A percentile compares a stretch with the other conserved stretches of the same genome.
Conservation (phyloP, 441 rosid genomes). For the Bruguiera hainesii region DNA sequence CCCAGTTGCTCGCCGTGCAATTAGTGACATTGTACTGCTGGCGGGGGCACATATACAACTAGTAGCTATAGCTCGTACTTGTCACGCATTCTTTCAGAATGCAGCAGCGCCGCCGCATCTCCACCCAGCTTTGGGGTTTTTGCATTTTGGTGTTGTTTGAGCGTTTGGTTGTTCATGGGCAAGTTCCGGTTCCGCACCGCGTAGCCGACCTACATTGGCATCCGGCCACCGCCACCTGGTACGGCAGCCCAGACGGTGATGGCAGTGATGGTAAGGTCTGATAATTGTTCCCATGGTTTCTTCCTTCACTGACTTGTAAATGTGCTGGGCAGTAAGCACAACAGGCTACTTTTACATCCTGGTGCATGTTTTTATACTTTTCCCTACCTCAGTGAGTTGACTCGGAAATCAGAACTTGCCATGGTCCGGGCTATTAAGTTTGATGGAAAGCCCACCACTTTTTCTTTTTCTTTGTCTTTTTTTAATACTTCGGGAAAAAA, state of each 20-base stretch:
- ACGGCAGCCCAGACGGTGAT: constrained; percentile 94
- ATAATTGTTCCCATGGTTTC: background rate
- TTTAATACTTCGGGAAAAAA: too few relatives aligned
- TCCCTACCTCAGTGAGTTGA: constrained; percentile 5
- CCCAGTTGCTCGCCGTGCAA: too few relatives aligned
- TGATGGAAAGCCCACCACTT: background rate
- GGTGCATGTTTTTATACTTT: background rate
- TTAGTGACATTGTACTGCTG: constrained; percentile 4
- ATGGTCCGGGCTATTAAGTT: background rate
- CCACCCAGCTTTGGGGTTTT: constrained; percentile 19
- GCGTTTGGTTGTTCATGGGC: constrained; percentile 25
- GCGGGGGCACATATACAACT: background rate
- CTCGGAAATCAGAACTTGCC: background rate
- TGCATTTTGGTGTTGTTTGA: constrained; percentile 16
- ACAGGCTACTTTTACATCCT: background rate
- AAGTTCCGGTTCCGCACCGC: constrained; percentile 19
- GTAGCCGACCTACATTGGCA: constrained; percentile 49
- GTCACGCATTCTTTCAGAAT: constrained; percentile 20
- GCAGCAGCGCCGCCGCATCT: constrained; percentile 32
- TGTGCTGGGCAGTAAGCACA: background rate
- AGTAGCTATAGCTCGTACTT: background rate
- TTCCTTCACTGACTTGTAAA: background rate
- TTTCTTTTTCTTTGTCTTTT: too few relatives aligned
- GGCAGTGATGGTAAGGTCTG: constrained; percentile 68
- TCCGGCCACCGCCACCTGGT: constrained; percentile 95